A percentile compares a stretch with the other conserved stretches of the same genome.
phyloP scores from a whole-genome alignment of 2,329 filamentous ascomycete species.

The Zarea fungicola region DNA sequence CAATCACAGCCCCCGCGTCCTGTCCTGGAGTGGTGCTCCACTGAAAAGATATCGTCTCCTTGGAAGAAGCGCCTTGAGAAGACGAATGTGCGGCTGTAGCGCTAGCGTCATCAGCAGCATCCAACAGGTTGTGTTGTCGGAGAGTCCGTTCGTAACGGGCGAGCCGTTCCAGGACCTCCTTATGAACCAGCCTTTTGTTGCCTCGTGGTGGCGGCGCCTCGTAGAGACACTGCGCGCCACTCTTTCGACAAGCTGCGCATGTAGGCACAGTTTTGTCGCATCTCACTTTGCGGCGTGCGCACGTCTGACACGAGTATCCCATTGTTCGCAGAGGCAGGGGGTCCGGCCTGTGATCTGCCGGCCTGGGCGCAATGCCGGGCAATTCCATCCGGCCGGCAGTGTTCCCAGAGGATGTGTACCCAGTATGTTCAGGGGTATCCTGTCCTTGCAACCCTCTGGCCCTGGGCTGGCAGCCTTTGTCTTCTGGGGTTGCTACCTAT shows the following conservation, averaged over 20 bases:
- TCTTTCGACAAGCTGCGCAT: conserved; percentile 23
- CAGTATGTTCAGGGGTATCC: not conserved
- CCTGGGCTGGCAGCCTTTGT: no score
- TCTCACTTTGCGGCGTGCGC: conserved; percentile 25
- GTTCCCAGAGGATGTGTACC: not conserved
- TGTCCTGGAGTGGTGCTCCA: not conserved
- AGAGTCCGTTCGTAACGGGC: conserved; percentile 36
- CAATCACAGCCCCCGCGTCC: conserved; percentile 15
- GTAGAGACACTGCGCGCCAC: conserved; percentile 33
- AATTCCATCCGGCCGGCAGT: not conserved
- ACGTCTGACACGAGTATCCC: conserved; percentile 24
- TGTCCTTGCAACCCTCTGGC: no score
- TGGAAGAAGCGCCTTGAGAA: not conserved
- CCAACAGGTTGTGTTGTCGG: conserved; percentile 28
- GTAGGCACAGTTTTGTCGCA: conserved; percentile 22
- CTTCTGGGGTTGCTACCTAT: no score
- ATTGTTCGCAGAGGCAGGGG: conserved; percentile 12
- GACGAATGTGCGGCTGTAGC: not conserved
- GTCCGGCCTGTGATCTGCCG: not conserved
- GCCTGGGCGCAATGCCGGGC: conserved; percentile 14
- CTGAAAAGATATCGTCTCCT: not conserved
- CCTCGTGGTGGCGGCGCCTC: conserved; percentile 32
- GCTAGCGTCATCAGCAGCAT: not conserved
- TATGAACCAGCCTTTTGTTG: conserved; percentile 31
- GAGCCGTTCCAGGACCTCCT: conserved; percentile 29